A percentile compares a stretch with the other conserved stretches of the same genome.
phyloP scores from a whole-genome alignment of 768 basidiomycete genomes.

The Termitomyces sp. region DNA sequence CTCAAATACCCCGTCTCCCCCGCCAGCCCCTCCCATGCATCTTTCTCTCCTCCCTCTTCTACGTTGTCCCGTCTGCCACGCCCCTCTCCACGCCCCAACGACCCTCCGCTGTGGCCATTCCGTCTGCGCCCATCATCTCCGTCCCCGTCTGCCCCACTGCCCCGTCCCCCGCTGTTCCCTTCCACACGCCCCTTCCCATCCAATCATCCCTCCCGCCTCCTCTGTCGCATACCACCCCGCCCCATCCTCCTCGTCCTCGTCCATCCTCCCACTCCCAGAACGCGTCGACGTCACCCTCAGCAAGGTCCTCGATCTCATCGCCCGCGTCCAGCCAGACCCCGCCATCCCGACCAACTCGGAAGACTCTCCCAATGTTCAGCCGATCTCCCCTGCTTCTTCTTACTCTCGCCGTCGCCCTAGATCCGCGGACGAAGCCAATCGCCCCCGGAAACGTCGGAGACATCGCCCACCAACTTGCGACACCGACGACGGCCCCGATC shows the following conservation, averaged over 20 bases:
- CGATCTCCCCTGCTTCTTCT: constrained; percentile 6
- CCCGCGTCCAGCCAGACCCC: constrained; percentile 2
- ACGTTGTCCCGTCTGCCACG: constrained; percentile 52
- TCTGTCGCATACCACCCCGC: constrained; percentile 29
- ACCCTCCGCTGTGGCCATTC: constrained; percentile 85
- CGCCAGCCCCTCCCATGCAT: not conserved
- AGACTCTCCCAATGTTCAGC: constrained; percentile 14
- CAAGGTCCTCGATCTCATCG: constrained; percentile 46
- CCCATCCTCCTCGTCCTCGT: not conserved
- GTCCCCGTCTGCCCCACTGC: constrained; percentile 19
- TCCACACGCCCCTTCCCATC: constrained; percentile 18
- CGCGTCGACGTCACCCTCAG: constrained; percentile 50
- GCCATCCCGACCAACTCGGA: constrained; percentile 15
- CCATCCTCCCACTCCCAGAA: constrained; percentile 12
- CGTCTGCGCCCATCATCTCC: constrained; percentile 56
- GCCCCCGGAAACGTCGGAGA: constrained; percentile 14
- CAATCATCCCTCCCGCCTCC: constrained; percentile 38
- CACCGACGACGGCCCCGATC: constrained; percentile 22
- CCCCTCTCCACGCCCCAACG: constrained; percentile 53
- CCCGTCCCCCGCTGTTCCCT: constrained; percentile 28
- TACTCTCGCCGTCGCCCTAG: constrained; percentile 15
- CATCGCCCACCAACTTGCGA: constrained; percentile 18
- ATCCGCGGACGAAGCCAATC: constrained; percentile 8
- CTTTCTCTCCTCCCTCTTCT: constrained; percentile 16
- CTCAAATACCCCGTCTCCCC: not conserved